A percentile compares a stretch with the other conserved stretches of the same genome.
These are phyloP conservation scores for Phlyctochytrium bullatum DNA, from an alignment of 192 early-diverging fungal species.

Conservation along the genomic window DNA sequence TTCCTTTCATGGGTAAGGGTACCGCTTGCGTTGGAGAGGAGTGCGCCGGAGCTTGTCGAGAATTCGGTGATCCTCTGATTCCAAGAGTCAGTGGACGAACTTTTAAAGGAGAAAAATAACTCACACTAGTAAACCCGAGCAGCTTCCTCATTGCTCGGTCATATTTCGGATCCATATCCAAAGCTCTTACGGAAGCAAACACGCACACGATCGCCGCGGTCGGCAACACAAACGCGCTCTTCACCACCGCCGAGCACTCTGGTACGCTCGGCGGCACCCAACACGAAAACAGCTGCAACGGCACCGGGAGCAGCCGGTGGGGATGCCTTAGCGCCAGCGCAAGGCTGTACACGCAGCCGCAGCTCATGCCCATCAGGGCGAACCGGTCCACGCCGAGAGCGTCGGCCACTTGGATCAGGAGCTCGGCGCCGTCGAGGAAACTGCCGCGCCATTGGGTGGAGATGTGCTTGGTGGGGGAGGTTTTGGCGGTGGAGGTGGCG, in stretches of 20 bases:
- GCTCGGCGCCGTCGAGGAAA: background rate
- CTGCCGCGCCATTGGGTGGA: background rate
- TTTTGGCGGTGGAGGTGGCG: background rate
- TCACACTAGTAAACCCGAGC: too few relatives aligned
- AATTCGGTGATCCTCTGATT: background rate
- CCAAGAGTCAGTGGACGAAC: background rate
- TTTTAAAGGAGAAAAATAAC: too few relatives aligned
- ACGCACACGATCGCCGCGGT: background rate
- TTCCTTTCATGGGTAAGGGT: background rate
- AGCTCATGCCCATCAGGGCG: conserved; percentile 2
- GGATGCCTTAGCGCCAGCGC: background rate
- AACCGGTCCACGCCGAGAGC: background rate
- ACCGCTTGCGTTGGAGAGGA: background rate
- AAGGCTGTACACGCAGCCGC: background rate
- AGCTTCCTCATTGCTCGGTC: background rate
- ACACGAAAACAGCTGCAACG: background rate
- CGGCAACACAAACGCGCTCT: background rate
- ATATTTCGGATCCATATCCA: background rate
- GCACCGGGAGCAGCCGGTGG: background rate
- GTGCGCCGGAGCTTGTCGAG: background rate
- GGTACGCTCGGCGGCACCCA: conserved; percentile 1
- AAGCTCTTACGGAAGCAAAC: background rate
- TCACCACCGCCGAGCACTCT: background rate
- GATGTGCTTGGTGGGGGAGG: too few relatives aligned
- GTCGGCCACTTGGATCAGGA: background rate